Evolutionary conservation across 108 stramenopile genomes (phyloP).

Genomic region (Skeletonema menzelii): DNA sequence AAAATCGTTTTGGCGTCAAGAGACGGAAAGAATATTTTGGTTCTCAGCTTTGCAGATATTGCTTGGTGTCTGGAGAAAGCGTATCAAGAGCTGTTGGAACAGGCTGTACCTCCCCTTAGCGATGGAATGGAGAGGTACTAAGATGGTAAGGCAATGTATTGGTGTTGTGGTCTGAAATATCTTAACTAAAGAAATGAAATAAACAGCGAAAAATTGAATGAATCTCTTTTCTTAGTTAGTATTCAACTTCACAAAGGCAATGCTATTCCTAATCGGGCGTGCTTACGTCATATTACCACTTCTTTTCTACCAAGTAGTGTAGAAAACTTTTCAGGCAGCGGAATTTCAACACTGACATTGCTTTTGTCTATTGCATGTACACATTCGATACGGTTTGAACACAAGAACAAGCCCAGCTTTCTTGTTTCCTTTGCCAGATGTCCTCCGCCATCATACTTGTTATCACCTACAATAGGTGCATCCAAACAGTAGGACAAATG

Average conservation of each 20-base stretch:
- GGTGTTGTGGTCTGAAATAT: neutral
- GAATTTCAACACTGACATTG: neutral
- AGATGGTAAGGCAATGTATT: neutral
- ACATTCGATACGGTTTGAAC: slow-evolving; percentile 35
- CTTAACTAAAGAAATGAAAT: neutral
- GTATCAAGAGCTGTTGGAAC: slow-evolving; percentile 65
- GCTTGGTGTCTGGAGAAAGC: slow-evolving; percentile 81
- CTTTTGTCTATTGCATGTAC: slow-evolving; percentile 7
- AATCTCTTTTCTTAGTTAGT: neutral
- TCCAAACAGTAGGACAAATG: slow-evolving; percentile 27
- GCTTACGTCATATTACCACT: neutral
- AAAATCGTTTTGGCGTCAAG: slow-evolving; percentile 85
- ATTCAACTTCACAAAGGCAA: too few relatives aligned
- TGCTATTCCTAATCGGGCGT: too few relatives aligned
- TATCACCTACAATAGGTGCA: slow-evolving; percentile 38
- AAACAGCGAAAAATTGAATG: neutral
- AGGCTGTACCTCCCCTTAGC: neutral
- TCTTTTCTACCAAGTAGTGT: neutral
- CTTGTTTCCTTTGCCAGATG: slow-evolving; percentile 1
- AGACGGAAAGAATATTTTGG: slow-evolving; percentile 86
- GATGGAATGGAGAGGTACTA: neutral
- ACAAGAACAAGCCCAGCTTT: slow-evolving; percentile 29
- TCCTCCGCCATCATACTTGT: slow-evolving; percentile 24
- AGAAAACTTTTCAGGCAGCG: slow-evolving; percentile 6
- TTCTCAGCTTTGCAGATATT: slow-evolving; percentile 90